Conservation (phyloP, 2,329 filamentous ascomycete species). For the Sclerotinia trifoliorum region DNA sequence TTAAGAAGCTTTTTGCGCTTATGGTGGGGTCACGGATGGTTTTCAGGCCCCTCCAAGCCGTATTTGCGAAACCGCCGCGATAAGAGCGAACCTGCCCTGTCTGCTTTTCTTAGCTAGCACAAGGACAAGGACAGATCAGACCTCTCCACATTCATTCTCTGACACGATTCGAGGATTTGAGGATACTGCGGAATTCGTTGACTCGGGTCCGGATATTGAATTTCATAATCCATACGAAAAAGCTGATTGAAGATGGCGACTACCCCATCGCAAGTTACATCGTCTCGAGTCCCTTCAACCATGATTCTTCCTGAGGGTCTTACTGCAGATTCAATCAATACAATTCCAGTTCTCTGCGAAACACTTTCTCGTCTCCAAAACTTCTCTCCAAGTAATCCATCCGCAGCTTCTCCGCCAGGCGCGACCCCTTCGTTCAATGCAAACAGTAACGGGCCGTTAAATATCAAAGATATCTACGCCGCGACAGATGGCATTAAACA, state of each 20-base stretch:
- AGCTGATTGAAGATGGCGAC: constrained; percentile 29
- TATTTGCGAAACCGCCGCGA: constrained; percentile 23
- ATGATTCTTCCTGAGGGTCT: constrained; percentile 57
- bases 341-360: constrained; percentile 75
- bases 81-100: constrained; percentile 22
- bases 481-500: constrained; percentile 79
- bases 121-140: background rate
- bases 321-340: constrained; percentile 79
- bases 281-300: constrained; percentile 41
- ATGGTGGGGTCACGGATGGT: constrained; percentile 23
- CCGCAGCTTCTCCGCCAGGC: constrained; percentile 36
- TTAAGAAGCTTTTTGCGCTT: constrained; percentile 15
- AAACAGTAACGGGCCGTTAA: constrained; percentile 32
- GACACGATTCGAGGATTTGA: background rate
- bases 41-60: constrained; percentile 29
- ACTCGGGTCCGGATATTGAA: constrained; percentile 11
- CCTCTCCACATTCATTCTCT: constrained; percentile 18
- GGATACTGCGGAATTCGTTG: background rate
- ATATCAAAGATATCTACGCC: constrained; percentile 71
- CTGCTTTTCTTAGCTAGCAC: constrained; percentile 14
- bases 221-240: constrained; percentile 21
- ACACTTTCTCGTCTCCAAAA: constrained; percentile 72
- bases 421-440: constrained; percentile 42
- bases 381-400: constrained; percentile 42
- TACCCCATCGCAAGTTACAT: constrained; percentile 27